Evolutionary conservation across 2,329 filamentous ascomycete species (phyloP).

Genomic region (Tolypocladium tundrense): DNA sequence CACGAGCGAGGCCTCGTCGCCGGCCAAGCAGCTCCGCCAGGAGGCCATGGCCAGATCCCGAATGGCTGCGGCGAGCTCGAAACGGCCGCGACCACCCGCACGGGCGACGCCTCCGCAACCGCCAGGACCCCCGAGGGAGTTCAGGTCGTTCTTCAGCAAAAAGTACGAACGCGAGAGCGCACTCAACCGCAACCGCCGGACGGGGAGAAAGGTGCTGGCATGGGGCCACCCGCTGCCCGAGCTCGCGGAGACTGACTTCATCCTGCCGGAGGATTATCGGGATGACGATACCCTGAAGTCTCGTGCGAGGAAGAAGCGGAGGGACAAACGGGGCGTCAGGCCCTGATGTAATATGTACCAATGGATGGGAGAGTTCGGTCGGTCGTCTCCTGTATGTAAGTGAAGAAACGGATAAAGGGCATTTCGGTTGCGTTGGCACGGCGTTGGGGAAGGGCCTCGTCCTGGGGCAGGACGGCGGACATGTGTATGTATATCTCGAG

Average conservation of each 20-base stretch:
- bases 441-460: background rate
- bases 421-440: background rate
- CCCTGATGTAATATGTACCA: slow-evolving; percentile 14
- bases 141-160: slow-evolving; percentile 81
- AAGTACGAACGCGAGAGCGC: slow-evolving; percentile 71
- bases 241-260: slow-evolving; percentile 59
- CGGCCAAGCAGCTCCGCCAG: slow-evolving; percentile 63
- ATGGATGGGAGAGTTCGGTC: background rate
- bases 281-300: slow-evolving; percentile 45
- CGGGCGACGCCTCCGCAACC: slow-evolving; percentile 18
- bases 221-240: slow-evolving; percentile 80
- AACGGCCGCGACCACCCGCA: slow-evolving; percentile 17
- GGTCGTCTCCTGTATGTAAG: background rate
- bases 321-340: slow-evolving; percentile 44
- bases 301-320: slow-evolving; percentile 52
- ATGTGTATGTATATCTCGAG: background rate
- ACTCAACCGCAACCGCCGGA: slow-evolving; percentile 60
- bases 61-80: slow-evolving; percentile 24
- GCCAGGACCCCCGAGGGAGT: slow-evolving; percentile 43
- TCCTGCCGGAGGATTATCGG: slow-evolving; percentile 56
- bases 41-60: slow-evolving; percentile 52
- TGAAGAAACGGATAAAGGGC: background rate
- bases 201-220: slow-evolving; percentile 59
- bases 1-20: slow-evolving; percentile 31
- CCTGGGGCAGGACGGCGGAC: background rate